A percentile compares a stretch with the other conserved stretches of the same genome.
Conservation (phyloP, 495 filamentous ascomycete species). For the Zalerion maritima region DNA sequence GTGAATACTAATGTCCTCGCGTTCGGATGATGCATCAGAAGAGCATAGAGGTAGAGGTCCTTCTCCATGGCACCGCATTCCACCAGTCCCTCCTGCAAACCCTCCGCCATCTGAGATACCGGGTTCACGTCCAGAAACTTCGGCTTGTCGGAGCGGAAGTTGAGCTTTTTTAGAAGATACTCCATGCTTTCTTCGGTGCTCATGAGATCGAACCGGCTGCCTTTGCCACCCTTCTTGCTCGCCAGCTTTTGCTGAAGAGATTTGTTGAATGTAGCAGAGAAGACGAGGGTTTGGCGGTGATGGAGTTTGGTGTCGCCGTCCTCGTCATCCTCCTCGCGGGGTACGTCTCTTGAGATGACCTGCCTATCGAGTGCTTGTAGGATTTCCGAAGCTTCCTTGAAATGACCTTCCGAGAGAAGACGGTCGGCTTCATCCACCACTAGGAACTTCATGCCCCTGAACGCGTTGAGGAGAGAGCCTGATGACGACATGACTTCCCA, state of each 20-base stretch:
- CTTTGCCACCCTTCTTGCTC: too few species aligned
- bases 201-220: conserved; percentile 49
- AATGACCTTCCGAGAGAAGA: conserved; percentile 81
- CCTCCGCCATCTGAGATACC: conserved; percentile 66
- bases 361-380: conserved; percentile 55
- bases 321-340: conserved; percentile 23
- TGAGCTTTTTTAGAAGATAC: conserved; percentile 79
- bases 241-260: conserved; percentile 79
- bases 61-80: conserved; percentile 91
- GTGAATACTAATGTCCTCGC: conserved; percentile 76
- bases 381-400: conserved; percentile 84
- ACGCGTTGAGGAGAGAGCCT: conserved; percentile 36
- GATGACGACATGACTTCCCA: conserved; percentile 81
- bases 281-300: conserved; percentile 78
- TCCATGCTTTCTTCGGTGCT: conserved; percentile 71
- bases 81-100: conserved; percentile 76
- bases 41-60: conserved; percentile 86
- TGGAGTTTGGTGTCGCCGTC: conserved; percentile 11
- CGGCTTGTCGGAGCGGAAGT: conserved; percentile 67
- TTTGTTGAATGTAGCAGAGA: conserved; percentile 91
- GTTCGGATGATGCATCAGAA: conserved; percentile 70
- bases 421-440: conserved; percentile 94
- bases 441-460: conserved; percentile 61
- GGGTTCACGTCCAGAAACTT: conserved; percentile 91
- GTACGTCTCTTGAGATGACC: conserved; percentile 27